phyloP scores from a whole-genome alignment of 331 rosid species.

The Prunus yedoensis region DNA sequence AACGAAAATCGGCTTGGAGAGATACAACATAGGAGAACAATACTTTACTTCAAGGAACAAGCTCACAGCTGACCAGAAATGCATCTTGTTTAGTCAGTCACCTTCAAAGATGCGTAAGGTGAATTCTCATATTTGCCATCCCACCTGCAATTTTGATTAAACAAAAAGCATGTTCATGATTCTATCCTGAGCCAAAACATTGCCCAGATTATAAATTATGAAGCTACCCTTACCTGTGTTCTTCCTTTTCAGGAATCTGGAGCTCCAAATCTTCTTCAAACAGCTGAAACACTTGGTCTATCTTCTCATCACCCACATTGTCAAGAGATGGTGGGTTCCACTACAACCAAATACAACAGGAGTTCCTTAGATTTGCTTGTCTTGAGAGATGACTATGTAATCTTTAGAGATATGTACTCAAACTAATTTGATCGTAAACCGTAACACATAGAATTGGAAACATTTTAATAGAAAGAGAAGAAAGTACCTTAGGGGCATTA shows the following conservation, averaged over 20 bases:
- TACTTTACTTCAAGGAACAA: neutral
- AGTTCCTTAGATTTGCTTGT: neutral
- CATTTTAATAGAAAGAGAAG: neutral
- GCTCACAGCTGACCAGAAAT: slow-evolving; percentile 6
- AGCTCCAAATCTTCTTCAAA: slow-evolving; percentile 72
- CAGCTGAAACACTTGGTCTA: slow-evolving; percentile 59
- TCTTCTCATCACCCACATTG: slow-evolving; percentile 45
- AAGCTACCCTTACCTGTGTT: slow-evolving; percentile 47
- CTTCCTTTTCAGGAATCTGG: slow-evolving; percentile 61
- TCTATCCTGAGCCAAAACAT: neutral
- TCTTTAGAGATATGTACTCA: neutral
- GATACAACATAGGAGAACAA: neutral
- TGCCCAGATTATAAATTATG: neutral
- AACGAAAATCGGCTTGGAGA: neutral
- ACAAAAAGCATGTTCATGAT: slow-evolving; percentile 8
- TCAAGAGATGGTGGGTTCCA: slow-evolving; percentile 80
- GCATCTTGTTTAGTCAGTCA: slow-evolving; percentile 7
- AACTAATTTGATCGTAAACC: neutral
- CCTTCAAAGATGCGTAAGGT: slow-evolving; percentile 42
- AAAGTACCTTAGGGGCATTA: slow-evolving; percentile 87
- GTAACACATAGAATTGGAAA: neutral
- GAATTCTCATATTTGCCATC: slow-evolving; percentile 71
- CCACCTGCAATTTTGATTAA: slow-evolving; percentile 59
- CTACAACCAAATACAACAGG: slow-evolving; percentile 36
- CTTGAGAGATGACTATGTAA: neutral